Evolutionary conservation across 2,329 filamentous ascomycete species (phyloP), one percentile per base, ranked within the genome.

Genomic region (Tothia fuscella): DNA sequence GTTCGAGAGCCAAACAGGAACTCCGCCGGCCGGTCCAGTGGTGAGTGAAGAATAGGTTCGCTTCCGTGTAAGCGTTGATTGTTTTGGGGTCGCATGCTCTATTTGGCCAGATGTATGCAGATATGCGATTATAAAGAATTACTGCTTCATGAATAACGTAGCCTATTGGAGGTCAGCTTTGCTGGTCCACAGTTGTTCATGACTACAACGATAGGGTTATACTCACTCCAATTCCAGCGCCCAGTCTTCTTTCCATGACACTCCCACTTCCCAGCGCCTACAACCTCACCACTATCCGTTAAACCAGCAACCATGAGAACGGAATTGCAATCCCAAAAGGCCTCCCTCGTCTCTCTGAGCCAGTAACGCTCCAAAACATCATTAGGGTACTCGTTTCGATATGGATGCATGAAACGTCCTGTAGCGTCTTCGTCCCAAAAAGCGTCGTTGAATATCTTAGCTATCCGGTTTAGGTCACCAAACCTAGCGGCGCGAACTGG

Each of bases 1-100:
- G 41, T 4, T 61, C 55, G 3, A 69, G 54, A 37, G 59, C 62
- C 60, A 59, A 67, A 16, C 56, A 59, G 14, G 62, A 51, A 1
- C 45, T 47, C 5, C 60, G 51, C 3, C 38, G 24, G 16, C 50
- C 45, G 12, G 38, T 14, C 50, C 50, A 57, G 35, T 51, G 48
- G 29, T 55, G 50, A 24, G 34, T 36, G 28, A 42, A 52, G 37
- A 35, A 53, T 2, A 50, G 46, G 2, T 25, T 31, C 0, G 50
- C 42, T 4, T 41, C 42, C 3, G 41, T 9, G 7, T 54, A 38
- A 14, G 54, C 44, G 17, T 40, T 48, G 20, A 34, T 22, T 25
- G 48, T 49, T 6, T 34, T 30, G 6, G 51, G 50, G 22, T 53
- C 47, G 14, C 19, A 24, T 14, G 42, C 36, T 13, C 42, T 24